These are phyloP conservation scores for Hortiboletus flavorubellus DNA, from an alignment of 768 basidiomycete genomes.

Conservation along the genomic window DNA sequence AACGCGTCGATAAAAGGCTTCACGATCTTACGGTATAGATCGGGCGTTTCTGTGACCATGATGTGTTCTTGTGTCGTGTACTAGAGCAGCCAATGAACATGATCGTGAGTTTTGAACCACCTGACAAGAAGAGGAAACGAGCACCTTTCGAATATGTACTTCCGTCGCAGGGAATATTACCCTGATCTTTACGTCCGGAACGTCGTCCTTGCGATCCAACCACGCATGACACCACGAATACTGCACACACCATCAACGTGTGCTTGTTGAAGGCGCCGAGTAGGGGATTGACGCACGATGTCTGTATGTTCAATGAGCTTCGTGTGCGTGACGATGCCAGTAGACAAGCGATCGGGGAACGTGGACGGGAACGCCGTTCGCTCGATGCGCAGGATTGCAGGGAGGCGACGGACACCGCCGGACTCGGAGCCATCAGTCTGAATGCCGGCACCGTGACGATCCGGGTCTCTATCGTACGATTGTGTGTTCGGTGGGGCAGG, in stretches of 20 bases:
- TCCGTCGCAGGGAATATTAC: constrained; percentile 88
- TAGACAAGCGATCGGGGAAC: constrained; percentile 36
- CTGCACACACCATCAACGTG: constrained; percentile 36
- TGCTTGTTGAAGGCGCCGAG: background rate
- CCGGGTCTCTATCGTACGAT: background rate
- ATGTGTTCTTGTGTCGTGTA: constrained; percentile 70
- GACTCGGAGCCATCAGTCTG: background rate
- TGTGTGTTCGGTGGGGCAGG: constrained; percentile 22
- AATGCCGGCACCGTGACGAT: background rate
- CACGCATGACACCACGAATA: constrained; percentile 82
- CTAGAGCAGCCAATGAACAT: constrained; percentile 33
- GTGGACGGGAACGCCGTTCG: constrained; percentile 62
- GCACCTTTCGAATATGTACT: constrained; percentile 73
- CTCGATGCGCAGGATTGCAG: constrained; percentile 74
- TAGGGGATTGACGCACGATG: constrained; percentile 45
- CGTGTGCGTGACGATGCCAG: constrained; percentile 38
- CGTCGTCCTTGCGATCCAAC: constrained; percentile 38
- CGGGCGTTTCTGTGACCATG: constrained; percentile 83
- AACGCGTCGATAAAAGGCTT: constrained; percentile 77
- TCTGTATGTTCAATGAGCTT: constrained; percentile 59
- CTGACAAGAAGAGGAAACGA: background rate
- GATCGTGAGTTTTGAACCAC: background rate
- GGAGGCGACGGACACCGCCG: constrained; percentile 27
- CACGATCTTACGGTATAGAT: constrained; percentile 64
- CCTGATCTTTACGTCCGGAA: constrained; percentile 77